Evolutionary conservation across 768 basidiomycete genomes (phyloP).

Genomic region (Hericium rajendrae): DNA sequence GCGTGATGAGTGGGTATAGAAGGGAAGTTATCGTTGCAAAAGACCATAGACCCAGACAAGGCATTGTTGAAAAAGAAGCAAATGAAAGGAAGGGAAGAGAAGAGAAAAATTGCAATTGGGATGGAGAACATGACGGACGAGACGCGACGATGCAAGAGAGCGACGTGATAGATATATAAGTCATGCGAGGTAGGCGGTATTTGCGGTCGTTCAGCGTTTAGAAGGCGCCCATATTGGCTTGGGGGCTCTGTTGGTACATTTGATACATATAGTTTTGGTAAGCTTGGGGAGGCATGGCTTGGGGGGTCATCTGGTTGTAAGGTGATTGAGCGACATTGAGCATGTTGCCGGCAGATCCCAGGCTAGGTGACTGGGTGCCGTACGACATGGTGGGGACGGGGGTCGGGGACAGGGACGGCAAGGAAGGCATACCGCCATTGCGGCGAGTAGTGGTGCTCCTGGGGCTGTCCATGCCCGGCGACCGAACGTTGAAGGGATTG

Average conservation of each 20-base stretch:
- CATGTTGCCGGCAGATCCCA: slow-evolving; percentile 46
- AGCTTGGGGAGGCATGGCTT: slow-evolving; percentile 56
- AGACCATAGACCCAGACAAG: neutral
- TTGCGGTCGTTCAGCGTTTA: slow-evolving; percentile 21
- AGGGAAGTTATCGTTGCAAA: neutral
- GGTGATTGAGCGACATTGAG: slow-evolving; percentile 59
- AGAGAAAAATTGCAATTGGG: neutral
- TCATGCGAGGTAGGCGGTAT: slow-evolving; percentile 1
- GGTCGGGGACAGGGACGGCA: slow-evolving; percentile 10
- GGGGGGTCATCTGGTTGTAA: slow-evolving; percentile 48
- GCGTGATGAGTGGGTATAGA: neutral
- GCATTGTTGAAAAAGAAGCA: neutral
- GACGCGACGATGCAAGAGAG: slow-evolving; percentile 3
- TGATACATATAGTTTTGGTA: slow-evolving; percentile 77
- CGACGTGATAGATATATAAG: slow-evolving; percentile 3
- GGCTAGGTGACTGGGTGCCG: slow-evolving; percentile 49
- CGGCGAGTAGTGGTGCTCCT: slow-evolving; percentile 35
- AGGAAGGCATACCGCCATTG: slow-evolving; percentile 32
- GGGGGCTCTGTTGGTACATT: slow-evolving; percentile 62
- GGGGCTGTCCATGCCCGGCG: slow-evolving; percentile 43
- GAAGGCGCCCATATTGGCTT: slow-evolving; percentile 63
- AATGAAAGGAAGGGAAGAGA: neutral
- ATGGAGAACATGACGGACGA: neutral
- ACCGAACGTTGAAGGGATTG: slow-evolving; percentile 46
- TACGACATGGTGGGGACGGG: slow-evolving; percentile 34